phyloP scores from a whole-genome alignment of 805 yeast genomes.

The Metschnikowia gelsemii region DNA sequence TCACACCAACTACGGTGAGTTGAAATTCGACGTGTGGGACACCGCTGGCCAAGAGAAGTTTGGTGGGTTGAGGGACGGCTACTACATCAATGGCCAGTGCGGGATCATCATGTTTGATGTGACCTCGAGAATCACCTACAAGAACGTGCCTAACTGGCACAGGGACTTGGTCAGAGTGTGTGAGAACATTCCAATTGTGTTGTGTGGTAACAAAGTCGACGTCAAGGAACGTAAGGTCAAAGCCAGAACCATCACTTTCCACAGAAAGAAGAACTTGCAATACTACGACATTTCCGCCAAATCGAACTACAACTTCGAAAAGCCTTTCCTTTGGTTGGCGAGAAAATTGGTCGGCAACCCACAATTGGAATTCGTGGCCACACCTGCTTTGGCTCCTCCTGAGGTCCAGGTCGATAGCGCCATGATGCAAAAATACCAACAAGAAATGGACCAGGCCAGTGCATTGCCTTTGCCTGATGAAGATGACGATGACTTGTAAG shows the following conservation, averaged over 20 bases:
- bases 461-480: slow-evolving; percentile 99
- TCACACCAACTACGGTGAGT: slow-evolving; percentile 98
- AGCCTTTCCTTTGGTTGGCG: slow-evolving; percentile 99
- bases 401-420: slow-evolving; percentile 97
- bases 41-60: slow-evolving; percentile 99
- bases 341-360: slow-evolving; percentile 99
- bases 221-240: slow-evolving; percentile 99
- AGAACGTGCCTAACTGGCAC: slow-evolving; percentile 99
- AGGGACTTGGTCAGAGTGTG: slow-evolving; percentile 99
- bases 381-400: slow-evolving; percentile 99
- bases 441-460: slow-evolving; percentile 99
- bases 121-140: slow-evolving; percentile 98
- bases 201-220: slow-evolving; percentile 99
- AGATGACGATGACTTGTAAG: slow-evolving; percentile 97
- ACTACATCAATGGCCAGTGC: slow-evolving; percentile 99
- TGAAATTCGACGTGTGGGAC: slow-evolving; percentile 99
- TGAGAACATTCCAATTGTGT: slow-evolving; percentile 98
- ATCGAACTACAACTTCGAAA: slow-evolving; percentile 98
- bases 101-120: slow-evolving; percentile 99
- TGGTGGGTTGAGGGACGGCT: slow-evolving; percentile 99
- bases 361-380: slow-evolving; percentile 95
- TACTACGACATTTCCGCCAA: slow-evolving; percentile 99
- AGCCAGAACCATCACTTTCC: slow-evolving; percentile 99
- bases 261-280: slow-evolving; percentile 99
- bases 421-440: slow-evolving; percentile 97